These are phyloP conservation scores for Psilocybe subaeruginosa DNA, from an alignment of 768 basidiomycete genomes.

Conservation along the genomic window DNA sequence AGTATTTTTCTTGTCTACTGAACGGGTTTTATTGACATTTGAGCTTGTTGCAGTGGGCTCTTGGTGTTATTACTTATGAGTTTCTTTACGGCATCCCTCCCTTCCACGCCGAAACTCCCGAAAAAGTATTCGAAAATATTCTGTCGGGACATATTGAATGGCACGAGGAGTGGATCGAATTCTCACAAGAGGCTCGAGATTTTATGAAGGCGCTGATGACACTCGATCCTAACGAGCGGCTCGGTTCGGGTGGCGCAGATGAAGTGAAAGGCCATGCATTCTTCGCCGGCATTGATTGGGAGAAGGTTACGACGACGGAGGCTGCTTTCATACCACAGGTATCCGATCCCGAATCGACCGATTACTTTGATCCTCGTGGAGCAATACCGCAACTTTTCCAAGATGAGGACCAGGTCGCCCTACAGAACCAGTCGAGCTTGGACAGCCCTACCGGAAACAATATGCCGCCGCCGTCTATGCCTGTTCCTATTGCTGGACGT, in stretches of 20 bases:
- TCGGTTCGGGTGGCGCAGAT: slow-evolving; percentile 86
- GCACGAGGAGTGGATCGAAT: slow-evolving; percentile 93
- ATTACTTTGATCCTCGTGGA: slow-evolving; percentile 97
- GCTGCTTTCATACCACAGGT: slow-evolving; percentile 96
- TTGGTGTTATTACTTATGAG: slow-evolving; percentile 98
- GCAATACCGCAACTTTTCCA: slow-evolving; percentile 90
- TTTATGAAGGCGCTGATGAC: slow-evolving; percentile 89
- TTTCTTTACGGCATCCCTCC: slow-evolving; percentile 97
- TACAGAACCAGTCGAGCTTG: slow-evolving; percentile 48
- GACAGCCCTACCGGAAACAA: slow-evolving; percentile 50
- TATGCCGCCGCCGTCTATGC: slow-evolving; percentile 44
- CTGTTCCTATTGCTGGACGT: slow-evolving; percentile 40
- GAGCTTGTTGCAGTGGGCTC: slow-evolving; percentile 77
- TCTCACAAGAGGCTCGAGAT: slow-evolving; percentile 83
- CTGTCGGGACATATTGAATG: slow-evolving; percentile 92
- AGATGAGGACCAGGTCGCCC: slow-evolving; percentile 74
- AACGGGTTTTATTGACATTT: slow-evolving; percentile 4
- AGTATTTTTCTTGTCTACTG: slow-evolving; percentile 3
- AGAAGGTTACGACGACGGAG: slow-evolving; percentile 83
- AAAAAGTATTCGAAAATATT: slow-evolving; percentile 98
- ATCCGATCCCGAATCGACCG: slow-evolving; percentile 96
- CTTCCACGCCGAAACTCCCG: slow-evolving; percentile 96
- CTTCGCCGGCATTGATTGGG: slow-evolving; percentile 92
- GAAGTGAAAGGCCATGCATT: slow-evolving; percentile 95
- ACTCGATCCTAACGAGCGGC: slow-evolving; percentile 74